Conservation (phyloP, 1,139 yeast genomes). For the Yamadazyma atmosphaerica region DNA sequence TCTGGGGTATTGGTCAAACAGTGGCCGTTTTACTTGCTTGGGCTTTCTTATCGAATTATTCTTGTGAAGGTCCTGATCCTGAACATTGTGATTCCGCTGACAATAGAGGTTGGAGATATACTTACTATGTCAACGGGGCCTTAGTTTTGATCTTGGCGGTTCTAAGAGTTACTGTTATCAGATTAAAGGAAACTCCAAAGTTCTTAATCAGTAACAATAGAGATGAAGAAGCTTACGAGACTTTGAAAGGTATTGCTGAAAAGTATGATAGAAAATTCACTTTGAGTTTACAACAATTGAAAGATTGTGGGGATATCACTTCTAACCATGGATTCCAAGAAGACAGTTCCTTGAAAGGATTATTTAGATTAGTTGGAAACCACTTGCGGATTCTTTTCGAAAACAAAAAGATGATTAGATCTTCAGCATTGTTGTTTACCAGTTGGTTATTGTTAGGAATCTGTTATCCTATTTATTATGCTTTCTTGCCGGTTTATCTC, state of each 20-base stretch:
- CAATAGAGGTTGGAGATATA: constrained; percentile 64
- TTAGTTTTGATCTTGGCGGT: constrained; percentile 52
- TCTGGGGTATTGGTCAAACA: constrained; percentile 67
- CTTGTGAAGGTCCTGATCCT: constrained; percentile 36
- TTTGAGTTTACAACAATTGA: constrained; percentile 46
- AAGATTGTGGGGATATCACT: constrained; percentile 43
- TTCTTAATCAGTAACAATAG: constrained; percentile 51
- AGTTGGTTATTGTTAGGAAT: constrained; percentile 42
- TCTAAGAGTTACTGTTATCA: constrained; percentile 45
- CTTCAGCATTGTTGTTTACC: constrained; percentile 28
- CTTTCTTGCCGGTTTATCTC: constrained; percentile 38
- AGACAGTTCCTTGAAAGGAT: constrained; percentile 20
- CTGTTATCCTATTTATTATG: constrained; percentile 39
- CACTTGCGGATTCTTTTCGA: constrained; percentile 32
- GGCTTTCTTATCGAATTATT: constrained; percentile 53
- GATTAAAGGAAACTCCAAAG: constrained; percentile 59
- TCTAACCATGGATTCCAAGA: constrained; percentile 26
- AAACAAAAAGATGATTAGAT: constrained; percentile 24
- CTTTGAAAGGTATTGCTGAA: constrained; percentile 36
- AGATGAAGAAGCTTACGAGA: constrained; percentile 50
- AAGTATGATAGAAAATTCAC: constrained; percentile 44
- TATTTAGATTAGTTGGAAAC: constrained; percentile 17
- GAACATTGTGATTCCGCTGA: constrained; percentile 42
- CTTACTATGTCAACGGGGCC: constrained; percentile 54
- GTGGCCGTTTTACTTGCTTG: constrained; percentile 54